Conservation (phyloP, 768 basidiomycete genomes). For the Dendrothele bispora region DNA sequence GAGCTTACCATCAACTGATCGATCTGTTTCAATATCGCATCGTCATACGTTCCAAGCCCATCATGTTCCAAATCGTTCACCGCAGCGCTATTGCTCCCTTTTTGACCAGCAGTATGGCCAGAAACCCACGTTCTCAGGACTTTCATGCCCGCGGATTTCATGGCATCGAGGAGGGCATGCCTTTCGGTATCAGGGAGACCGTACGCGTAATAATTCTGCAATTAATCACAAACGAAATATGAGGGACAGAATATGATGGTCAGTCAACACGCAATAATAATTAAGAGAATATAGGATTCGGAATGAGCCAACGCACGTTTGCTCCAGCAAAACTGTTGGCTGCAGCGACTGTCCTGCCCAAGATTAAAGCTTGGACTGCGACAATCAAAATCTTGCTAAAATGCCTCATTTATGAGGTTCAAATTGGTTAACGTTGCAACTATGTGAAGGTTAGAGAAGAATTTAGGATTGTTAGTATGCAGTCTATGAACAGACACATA, state of each 20-base stretch:
- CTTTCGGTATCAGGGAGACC: conserved; percentile 20
- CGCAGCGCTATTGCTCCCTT: conserved; percentile 22
- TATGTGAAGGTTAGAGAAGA: too few species aligned
- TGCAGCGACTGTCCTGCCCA: too few species aligned
- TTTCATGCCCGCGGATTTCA: conserved; percentile 27
- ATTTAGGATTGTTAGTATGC: too few species aligned
- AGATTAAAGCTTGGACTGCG: too few species aligned
- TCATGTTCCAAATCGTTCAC: conserved; percentile 34
- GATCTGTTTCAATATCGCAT: conserved; percentile 32
- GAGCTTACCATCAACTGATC: conserved; percentile 36
- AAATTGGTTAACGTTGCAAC: too few species aligned
- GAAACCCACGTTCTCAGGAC: conserved; percentile 29
- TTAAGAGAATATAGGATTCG: neutral
- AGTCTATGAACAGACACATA: too few species aligned
- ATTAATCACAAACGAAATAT: neutral
- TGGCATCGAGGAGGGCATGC: conserved; percentile 18
- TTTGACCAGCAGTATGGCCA: conserved; percentile 23
- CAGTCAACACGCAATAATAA: neutral
- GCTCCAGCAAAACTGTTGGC: conserved; percentile 11
- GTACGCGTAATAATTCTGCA: conserved; percentile 22
- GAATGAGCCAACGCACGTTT: conserved; percentile 6
- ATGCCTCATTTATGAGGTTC: too few species aligned
- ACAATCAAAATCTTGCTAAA: too few species aligned
- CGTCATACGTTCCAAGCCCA: conserved; percentile 33
- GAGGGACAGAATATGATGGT: neutral